Evolutionary conservation across 169 alveolate genomes (phyloP), one percentile per base, ranked within the genome.

Genomic region (Plasmodium coatneyi): DNA sequence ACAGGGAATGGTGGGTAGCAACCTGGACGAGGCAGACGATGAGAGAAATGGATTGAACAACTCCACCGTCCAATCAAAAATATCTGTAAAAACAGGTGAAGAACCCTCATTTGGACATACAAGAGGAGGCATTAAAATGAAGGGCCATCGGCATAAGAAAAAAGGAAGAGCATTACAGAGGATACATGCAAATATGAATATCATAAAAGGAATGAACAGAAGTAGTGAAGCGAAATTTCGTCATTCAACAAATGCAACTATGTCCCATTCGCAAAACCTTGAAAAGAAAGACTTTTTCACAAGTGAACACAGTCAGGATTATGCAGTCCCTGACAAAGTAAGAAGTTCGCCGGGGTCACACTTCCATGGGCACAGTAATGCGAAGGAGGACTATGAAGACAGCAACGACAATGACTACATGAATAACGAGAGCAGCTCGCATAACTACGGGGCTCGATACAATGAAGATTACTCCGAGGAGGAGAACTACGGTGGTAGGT

Each of bases 141-240:
- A 83, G 76, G 79, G 32, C 5, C 52, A 83, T 19, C 74, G 83
- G 19, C 19, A 32, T 30, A 83, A 83, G 56, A 83, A 71, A 43
- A 70, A 25, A 30, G 78, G 56, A 83, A 83, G 78, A 83, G 66
- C 82, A 0, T 14, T 43, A 22, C 49, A 71, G 6, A 83, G 76
- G 46, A 5, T 71, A 10, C 72, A 71, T 71, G 22, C 79, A 14
- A 82, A 54, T 82, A 28, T 46, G 41, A 83, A 83, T 41, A 39
- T 36, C 34, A 16, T 60, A 14, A 83, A 83, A 83, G 78, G 43
- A 43, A 36, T 71, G 30, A 83, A 83, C 19, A 83, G 71, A 83
- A 83, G 25, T 72, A 83, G 52, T 34, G 78, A 83, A 32, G 46
- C 34, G 6, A 83, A 72, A 28, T 36, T 43, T 25, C 39, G 72